Conservation (phyloP, 441 rosid genomes). For the Bocquillonia castaneifolia region DNA sequence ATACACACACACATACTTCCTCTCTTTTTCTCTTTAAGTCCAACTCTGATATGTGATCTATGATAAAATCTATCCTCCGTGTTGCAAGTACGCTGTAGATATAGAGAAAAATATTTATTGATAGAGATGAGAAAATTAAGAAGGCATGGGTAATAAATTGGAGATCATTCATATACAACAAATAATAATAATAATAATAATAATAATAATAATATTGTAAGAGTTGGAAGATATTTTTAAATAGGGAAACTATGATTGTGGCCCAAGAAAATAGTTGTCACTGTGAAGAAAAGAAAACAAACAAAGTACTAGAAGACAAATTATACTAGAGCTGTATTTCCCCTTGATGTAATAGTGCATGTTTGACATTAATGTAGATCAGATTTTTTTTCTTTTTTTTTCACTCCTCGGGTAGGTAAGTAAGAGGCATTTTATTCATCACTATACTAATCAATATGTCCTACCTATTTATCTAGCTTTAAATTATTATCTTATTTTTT, state of each 20-base stretch:
- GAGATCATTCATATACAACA: not conserved
- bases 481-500: not conserved
- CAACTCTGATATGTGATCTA: no score
- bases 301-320: conserved; percentile 38
- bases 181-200: no score
- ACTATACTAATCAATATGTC: not conserved
- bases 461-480: not conserved
- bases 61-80: no score
- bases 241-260: conserved; percentile 26
- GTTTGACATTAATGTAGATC: conserved; percentile 20
- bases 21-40: not conserved
- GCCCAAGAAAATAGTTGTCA: conserved; percentile 30
- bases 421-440: no score
- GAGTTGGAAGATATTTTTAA: conserved; percentile 32
- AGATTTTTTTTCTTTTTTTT: no score
- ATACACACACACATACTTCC: no score
- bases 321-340: conserved; percentile 19
- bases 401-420: conserved; percentile 1
- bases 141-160: not conserved
- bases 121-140: no score
- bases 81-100: no score
- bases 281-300: conserved; percentile 23
- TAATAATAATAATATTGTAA: not conserved
- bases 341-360: conserved; percentile 11
- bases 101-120: no score